A percentile compares a stretch with the other conserved stretches of the same genome.
These are phyloP conservation scores for Beta corolliflora DNA, from an alignment of 179 eudicot species.

Conservation along the genomic window DNA sequence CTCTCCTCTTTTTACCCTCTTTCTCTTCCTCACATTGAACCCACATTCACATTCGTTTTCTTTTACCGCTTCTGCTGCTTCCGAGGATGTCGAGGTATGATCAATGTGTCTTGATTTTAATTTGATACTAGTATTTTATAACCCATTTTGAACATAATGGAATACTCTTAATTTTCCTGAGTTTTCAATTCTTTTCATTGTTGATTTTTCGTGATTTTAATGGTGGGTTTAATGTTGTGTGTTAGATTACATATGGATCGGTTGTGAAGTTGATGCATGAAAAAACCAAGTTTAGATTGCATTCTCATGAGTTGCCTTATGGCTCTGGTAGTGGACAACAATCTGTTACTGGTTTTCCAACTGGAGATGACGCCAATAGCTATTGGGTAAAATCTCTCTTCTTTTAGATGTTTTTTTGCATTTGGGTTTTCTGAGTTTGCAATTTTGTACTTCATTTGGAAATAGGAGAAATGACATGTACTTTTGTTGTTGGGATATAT, in stretches of 20 bases:
- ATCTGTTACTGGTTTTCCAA: neutral
- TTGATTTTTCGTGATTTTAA: no score
- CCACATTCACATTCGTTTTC: neutral
- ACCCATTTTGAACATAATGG: no score
- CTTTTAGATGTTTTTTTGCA: neutral
- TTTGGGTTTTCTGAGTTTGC: no score
- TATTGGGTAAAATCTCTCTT: neutral
- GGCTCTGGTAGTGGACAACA: neutral
- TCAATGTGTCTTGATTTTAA: no score
- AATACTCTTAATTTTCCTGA: no score
- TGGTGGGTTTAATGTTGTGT: neutral
- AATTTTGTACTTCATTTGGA: no score
- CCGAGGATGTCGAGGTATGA: neutral
- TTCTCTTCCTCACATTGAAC: neutral
- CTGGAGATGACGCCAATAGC: neutral
- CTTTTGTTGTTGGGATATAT: no score
- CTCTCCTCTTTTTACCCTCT: neutral
- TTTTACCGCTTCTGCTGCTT: neutral
- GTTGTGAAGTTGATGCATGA: constrained; percentile 2
- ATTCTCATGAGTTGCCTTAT: neutral
- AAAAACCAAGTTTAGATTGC: neutral
- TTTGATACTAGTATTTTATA: neutral
- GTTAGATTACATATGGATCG: neutral
- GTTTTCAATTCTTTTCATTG: neutral
- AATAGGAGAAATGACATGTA: no score